A percentile compares a stretch with the other conserved stretches of the same genome.
phyloP scores from a whole-genome alignment of 495 filamentous ascomycete genomes.

The Podospora sp. region DNA sequence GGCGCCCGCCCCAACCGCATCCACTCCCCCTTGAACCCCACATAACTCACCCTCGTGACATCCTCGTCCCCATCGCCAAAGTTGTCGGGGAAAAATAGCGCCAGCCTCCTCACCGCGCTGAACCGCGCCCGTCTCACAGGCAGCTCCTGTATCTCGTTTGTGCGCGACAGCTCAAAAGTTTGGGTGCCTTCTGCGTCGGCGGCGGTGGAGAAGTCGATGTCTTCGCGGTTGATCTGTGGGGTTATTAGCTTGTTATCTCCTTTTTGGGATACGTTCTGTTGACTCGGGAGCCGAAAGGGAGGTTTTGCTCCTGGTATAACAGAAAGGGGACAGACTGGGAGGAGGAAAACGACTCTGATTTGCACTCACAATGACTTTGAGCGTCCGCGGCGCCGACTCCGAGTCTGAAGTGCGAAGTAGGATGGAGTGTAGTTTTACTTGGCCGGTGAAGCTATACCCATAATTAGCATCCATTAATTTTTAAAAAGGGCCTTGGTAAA shows the following conservation, averaged over 20 bases:
- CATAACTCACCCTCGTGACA: constrained; percentile 73
- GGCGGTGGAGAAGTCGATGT: constrained; percentile 80
- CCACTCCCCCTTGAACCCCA: constrained; percentile 93
- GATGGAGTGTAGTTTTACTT: constrained; percentile 88
- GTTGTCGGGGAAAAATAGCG: constrained; percentile 82
- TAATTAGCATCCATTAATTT: not conserved
- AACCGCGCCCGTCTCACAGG: constrained; percentile 82
- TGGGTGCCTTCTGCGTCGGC: constrained; percentile 73
- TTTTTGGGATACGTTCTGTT: too few species aligned
- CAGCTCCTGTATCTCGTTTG: constrained; percentile 80
- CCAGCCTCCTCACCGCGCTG: constrained; percentile 73
- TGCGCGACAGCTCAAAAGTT: constrained; percentile 74
- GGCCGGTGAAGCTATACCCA: constrained; percentile 77
- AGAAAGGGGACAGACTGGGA: too few species aligned
- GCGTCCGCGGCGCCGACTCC: constrained; percentile 71
- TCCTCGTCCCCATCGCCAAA: constrained; percentile 70
- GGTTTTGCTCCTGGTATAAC: too few species aligned
- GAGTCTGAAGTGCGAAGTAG: constrained; percentile 76
- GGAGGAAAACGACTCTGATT: too few species aligned
- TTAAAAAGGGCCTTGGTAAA: constrained; percentile 9
- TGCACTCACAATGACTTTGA: constrained; percentile 84
- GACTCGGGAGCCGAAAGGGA: too few species aligned
- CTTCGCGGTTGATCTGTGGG: constrained; percentile 81
- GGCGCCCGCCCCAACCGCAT: constrained; percentile 83
- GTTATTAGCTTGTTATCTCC: too few species aligned